Percentiles rank a stretch among this genome's conserved stretches.
phyloP scores from a whole-genome alignment of 2,329 filamentous ascomycete genomes.

The Drechslerella dactyloides region DNA sequence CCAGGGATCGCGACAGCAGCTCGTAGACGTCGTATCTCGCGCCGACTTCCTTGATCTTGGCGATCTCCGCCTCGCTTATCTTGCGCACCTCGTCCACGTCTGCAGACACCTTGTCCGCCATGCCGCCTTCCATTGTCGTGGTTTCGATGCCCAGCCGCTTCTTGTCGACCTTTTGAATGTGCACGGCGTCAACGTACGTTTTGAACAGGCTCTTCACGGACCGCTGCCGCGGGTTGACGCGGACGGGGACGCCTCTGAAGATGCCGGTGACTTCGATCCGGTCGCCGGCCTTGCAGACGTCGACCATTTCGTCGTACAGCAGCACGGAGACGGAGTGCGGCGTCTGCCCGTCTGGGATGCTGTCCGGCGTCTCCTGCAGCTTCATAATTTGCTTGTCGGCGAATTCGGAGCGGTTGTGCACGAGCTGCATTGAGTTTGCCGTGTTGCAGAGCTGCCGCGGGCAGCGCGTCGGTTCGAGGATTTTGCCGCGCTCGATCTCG shows the following conservation, averaged over 20 bases:
- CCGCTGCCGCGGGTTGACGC: conserved; percentile 89
- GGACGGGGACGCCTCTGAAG: conserved; percentile 91
- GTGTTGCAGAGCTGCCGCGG: conserved; percentile 79
- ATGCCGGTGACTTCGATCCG: conserved; percentile 94
- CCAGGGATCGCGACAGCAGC: conserved; percentile 84
- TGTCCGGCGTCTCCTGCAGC: conserved; percentile 94
- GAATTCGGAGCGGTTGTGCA: conserved; percentile 94
- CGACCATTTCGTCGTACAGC: conserved; percentile 94
- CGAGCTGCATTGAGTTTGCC: conserved; percentile 96
- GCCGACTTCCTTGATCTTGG: conserved; percentile 82
- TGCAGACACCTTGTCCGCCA: conserved; percentile 73
- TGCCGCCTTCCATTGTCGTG: conserved; percentile 83
- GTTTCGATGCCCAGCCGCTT: conserved; percentile 89
- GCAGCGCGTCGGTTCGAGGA: conserved; percentile 85
- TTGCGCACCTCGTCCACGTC: conserved; percentile 82
- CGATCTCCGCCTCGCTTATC: conserved; percentile 83
- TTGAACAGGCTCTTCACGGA: conserved; percentile 96
- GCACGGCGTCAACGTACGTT: conserved; percentile 93
- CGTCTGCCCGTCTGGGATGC: conserved; percentile 91
- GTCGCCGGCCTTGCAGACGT: conserved; percentile 97
- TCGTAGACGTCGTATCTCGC: conserved; percentile 88
- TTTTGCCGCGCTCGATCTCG: conserved; percentile 92
- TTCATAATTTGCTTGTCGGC: conserved; percentile 99
- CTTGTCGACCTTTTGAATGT: conserved; percentile 96
- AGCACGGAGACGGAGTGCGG: conserved; percentile 96